Evolutionary conservation across 1,139 yeast genomes (phyloP).

Genomic region (Starmera stellimalicola): DNA sequence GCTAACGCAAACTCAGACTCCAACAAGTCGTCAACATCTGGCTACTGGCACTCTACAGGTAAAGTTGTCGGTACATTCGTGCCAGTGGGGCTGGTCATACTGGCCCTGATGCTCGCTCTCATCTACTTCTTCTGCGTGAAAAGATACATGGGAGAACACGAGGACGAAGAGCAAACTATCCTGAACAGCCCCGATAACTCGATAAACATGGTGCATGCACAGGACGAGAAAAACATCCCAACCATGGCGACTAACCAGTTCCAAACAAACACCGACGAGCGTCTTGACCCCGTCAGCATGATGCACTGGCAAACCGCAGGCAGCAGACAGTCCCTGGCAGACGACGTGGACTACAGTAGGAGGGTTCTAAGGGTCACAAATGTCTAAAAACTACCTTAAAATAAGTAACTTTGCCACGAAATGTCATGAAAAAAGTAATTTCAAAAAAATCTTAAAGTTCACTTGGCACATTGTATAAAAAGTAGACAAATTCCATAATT

Average conservation of each 20-base stretch:
- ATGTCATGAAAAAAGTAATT: no score
- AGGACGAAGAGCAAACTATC: constrained; percentile 20
- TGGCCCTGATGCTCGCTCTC: constrained; percentile 15
- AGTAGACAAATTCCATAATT: no score
- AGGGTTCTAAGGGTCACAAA: constrained; percentile 63
- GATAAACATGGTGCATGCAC: no score
- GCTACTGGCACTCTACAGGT: constrained; percentile 27
- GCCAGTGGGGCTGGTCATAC: constrained; percentile 25
- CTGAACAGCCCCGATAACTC: no score
- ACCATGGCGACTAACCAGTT: constrained; percentile 34
- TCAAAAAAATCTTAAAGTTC: no score
- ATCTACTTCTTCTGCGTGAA: constrained; percentile 17
- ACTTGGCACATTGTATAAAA: neutral
- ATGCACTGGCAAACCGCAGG: constrained; percentile 33
- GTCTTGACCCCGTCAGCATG: constrained; percentile 61
- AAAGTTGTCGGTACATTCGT: constrained; percentile 30
- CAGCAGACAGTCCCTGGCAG: constrained; percentile 58
- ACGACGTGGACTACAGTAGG: constrained; percentile 66
- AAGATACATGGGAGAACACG: constrained; percentile 13
- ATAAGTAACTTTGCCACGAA: neutral
- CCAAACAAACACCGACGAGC: constrained; percentile 34
- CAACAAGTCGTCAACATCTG: constrained; percentile 4
- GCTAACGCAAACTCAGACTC: constrained; percentile 1
- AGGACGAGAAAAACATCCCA: no score
- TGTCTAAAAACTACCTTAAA: constrained; percentile 7